Base-by-base conservation (phyloP, 306 rosid species). In the Ammopiptanthus mongolicus region DNA sequence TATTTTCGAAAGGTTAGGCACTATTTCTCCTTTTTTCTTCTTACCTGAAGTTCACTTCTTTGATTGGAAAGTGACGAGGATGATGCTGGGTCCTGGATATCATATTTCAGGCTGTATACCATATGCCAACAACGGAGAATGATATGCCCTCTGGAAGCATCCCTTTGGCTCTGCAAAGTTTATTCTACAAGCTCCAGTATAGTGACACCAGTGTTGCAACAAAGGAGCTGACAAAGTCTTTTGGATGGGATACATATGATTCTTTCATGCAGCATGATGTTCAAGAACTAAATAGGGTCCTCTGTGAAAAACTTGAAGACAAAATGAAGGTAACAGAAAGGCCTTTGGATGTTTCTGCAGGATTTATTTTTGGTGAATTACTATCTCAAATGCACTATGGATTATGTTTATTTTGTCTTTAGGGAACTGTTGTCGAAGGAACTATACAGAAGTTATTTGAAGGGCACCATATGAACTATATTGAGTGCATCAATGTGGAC, bases 391-490 rank as follows among this genome's bases (percentile, higher is more conserved):
- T 63, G 47, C 68, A 37, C 63, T 51, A 66, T 22, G 65, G 42
- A 37, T 41, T 58, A 48, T 62, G 56, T 59, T 78, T 70, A 10
- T 56, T 64, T 73, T 65, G 64, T 52, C 69, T 31, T 9, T 81
- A 96, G 99, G 98, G 96, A 80, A 96, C 99, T 78, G 99, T 96
- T 69, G 99, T 96, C 21, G 99, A 96, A 88, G 99, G 98, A 78
- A 96, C 99, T 17, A 96, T 96, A 79, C 99, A 96, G 81, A 87
- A 92, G 75, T 89, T 96, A 78, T 96, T 96, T 80, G 99, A 96
- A 88, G 99, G 99, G 60, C 99, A 96, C 78, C 98, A 96, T 69
- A 96, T 96, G 99, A 96, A 96, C 77, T 96, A 92, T 69, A 96
- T 96, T 53, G 99, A 96, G 80, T 96, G 99, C 91, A 90, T 96